These are phyloP conservation scores for Saccharomycopsis sp. DNA, from an alignment of 805 yeast genomes.

Conservation along the genomic window DNA sequence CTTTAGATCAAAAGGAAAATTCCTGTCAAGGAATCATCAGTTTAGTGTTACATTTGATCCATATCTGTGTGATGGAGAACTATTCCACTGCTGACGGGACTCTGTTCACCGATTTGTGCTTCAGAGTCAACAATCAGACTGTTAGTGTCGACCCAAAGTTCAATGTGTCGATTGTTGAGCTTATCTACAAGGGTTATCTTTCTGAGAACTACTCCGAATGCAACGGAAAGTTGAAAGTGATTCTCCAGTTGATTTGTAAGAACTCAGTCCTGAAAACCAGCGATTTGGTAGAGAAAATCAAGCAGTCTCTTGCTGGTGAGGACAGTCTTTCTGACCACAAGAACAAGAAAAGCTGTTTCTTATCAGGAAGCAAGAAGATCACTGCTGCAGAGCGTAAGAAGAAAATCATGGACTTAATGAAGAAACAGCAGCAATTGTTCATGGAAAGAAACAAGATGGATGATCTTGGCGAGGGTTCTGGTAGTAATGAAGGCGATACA, in stretches of 20 bases:
- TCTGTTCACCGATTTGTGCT: constrained; percentile 26
- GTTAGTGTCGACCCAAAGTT: constrained; percentile 34
- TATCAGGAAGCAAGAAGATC: constrained; percentile 51
- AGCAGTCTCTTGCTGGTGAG: not conserved
- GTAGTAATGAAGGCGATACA: constrained; percentile 18
- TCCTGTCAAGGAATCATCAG: constrained; percentile 54
- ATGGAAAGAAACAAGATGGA: constrained; percentile 43
- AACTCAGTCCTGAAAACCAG: not conserved
- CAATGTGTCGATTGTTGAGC: constrained; percentile 19
- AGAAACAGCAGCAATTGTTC: constrained; percentile 73
- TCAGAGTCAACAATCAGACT: constrained; percentile 23
- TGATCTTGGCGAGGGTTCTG: constrained; percentile 15
- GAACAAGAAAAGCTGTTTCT: not conserved
- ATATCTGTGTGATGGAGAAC: constrained; percentile 46
- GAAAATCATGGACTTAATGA: constrained; percentile 70
- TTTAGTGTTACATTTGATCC: constrained; percentile 59
- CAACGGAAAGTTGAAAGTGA: constrained; percentile 53
- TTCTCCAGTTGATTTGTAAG: constrained; percentile 31
- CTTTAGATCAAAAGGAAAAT: constrained; percentile 26
- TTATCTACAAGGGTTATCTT: not conserved
- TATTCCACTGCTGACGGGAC: constrained; percentile 28
- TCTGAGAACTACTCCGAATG: constrained; percentile 30
- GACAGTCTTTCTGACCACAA: not conserved
- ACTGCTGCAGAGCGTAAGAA: constrained; percentile 64
- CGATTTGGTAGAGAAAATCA: constrained; percentile 24